phyloP scores from a whole-genome alignment of 768 basidiomycete species.

The Sporobolomyces pararoseus region DNA sequence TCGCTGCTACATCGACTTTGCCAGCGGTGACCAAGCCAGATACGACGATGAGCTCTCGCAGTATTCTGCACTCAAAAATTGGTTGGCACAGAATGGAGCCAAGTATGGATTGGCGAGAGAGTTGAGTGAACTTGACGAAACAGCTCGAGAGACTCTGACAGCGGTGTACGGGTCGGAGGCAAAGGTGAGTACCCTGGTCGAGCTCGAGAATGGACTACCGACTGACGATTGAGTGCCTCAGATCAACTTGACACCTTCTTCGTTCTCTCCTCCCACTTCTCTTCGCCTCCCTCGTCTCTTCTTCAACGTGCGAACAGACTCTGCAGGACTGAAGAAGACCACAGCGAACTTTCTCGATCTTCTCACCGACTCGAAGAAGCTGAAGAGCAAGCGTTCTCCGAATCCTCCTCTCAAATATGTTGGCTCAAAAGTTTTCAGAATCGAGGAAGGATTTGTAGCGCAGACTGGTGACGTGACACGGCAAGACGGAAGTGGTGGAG shows the following conservation, averaged over 20 bases:
- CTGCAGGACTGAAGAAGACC: constrained; percentile 54
- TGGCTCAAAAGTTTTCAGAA: constrained; percentile 54
- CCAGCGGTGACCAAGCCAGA: constrained; percentile 50
- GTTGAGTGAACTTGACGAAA: constrained; percentile 53
- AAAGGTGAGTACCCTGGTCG: constrained; percentile 11
- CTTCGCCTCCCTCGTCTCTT: constrained; percentile 52
- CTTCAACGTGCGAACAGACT: constrained; percentile 48
- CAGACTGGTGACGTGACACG: constrained; percentile 60
- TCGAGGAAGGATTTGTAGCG: constrained; percentile 56
- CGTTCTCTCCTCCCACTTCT: constrained; percentile 51
- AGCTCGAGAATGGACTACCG: constrained; percentile 20
- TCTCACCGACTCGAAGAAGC: constrained; percentile 53
- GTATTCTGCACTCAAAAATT: constrained; percentile 49
- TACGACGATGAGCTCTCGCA: constrained; percentile 45
- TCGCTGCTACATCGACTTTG: constrained; percentile 51
- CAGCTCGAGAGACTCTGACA: constrained; percentile 53
- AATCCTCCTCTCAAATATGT: constrained; percentile 55
- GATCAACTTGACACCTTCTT: constrained; percentile 48
- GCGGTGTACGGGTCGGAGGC: constrained; percentile 36
- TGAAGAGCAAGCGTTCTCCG: constrained; percentile 54
- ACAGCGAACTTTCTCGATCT: constrained; percentile 56
- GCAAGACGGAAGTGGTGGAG: constrained; percentile 58
- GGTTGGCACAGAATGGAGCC: constrained; percentile 51
- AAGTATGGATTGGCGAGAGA: constrained; percentile 53
- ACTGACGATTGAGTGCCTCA: neutral